Conservation (phyloP, 805 yeast species). For the Naumovozyma castellii region DNA sequence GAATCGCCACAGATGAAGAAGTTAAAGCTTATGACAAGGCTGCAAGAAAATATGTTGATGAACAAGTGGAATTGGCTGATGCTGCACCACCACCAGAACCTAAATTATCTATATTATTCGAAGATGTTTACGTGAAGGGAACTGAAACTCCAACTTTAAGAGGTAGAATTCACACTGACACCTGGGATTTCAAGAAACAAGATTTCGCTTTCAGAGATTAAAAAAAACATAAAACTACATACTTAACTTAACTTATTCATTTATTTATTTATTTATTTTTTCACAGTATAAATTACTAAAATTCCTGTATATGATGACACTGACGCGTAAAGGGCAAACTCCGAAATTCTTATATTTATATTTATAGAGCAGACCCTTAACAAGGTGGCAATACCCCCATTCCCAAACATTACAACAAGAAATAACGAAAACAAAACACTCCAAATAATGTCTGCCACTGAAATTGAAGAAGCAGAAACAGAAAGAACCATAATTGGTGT, state of each 20-base stretch:
- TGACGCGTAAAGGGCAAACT: background rate
- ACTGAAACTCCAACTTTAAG: conserved; percentile 85
- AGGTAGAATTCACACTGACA: conserved; percentile 94
- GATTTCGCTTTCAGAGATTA: conserved; percentile 33
- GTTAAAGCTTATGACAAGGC: conserved; percentile 90
- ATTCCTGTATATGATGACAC: background rate
- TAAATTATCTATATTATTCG: conserved; percentile 85
- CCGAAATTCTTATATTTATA: background rate
- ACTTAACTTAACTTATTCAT: background rate
- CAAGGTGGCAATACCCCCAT: too few species aligned
- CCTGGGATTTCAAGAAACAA: conserved; percentile 64
- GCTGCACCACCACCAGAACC: conserved; percentile 93
- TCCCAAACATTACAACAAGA: too few species aligned
- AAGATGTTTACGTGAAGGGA: conserved; percentile 94
- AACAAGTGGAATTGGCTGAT: conserved; percentile 90
- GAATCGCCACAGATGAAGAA: conserved; percentile 88
- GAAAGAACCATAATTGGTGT: conserved; percentile 28
- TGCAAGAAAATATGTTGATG: conserved; percentile 91
- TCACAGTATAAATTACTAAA: background rate
- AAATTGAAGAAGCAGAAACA: conserved; percentile 15
- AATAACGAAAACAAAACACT: too few species aligned
- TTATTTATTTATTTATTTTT: background rate
- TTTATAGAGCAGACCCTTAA: background rate
- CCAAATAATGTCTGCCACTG: conserved; percentile 14
- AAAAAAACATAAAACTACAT: background rate